Percentiles rank a stretch among this genome's conserved stretches.
These are phyloP conservation scores for Eucalyptus curtisii DNA, from an alignment of 345 rosid species.

Conservation along the genomic window DNA sequence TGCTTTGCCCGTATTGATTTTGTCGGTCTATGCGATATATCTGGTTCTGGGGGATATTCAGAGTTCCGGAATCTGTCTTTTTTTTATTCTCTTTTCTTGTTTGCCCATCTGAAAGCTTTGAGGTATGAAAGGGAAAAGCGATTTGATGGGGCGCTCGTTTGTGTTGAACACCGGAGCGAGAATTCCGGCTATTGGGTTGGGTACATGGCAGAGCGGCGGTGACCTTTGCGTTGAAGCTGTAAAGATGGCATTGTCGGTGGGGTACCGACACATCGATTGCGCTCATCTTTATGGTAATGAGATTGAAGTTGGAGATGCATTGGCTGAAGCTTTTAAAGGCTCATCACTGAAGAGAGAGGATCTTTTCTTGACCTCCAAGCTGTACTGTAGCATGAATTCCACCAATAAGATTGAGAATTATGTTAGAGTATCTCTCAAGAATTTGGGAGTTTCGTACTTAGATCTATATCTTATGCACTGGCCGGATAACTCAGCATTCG, in stretches of 20 bases:
- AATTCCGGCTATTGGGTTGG: constrained; percentile 53
- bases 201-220: constrained; percentile 60
- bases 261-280: constrained; percentile 54
- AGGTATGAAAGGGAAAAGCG: constrained; percentile 35
- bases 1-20: neutral
- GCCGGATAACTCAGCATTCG: constrained; percentile 50
- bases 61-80: neutral
- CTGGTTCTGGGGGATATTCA: neutral
- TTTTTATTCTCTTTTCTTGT: neutral
- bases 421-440: constrained; percentile 47
- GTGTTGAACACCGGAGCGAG: constrained; percentile 45
- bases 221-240: constrained; percentile 48
- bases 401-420: constrained; percentile 54
- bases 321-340: constrained; percentile 28
- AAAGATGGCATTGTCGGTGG: constrained; percentile 38
- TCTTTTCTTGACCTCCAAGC: constrained; percentile 46
- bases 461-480: constrained; percentile 64
- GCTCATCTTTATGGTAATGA: constrained; percentile 61
- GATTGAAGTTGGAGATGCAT: constrained; percentile 47
- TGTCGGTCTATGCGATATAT: neutral
- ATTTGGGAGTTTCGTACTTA: constrained; percentile 43
- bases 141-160: constrained; percentile 15
- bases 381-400: constrained; percentile 54
- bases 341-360: constrained; percentile 33
- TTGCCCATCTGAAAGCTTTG: neutral